phyloP scores from a whole-genome alignment of 2,329 filamentous ascomycete genomes.

The Ophiosphaerella narmari region DNA sequence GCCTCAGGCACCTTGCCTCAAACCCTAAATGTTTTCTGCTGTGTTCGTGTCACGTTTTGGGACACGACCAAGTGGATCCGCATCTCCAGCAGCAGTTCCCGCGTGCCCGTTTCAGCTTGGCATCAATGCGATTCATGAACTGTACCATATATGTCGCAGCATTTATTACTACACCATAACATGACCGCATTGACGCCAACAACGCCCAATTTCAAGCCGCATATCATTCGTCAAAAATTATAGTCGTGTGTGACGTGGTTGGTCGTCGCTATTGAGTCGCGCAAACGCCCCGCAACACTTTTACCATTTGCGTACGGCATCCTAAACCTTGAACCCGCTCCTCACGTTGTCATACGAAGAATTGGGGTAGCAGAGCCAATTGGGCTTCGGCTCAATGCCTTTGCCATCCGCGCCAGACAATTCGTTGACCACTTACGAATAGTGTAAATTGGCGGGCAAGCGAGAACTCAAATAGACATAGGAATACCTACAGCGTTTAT shows the following conservation, averaged over 20 bases:
- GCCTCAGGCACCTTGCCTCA: slow-evolving; percentile 8
- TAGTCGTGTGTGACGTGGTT: too few species aligned
- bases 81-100: slow-evolving; percentile 5
- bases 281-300: slow-evolving; percentile 3
- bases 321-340: slow-evolving; percentile 47
- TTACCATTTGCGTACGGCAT: not conserved
- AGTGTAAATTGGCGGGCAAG: not conserved
- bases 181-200: slow-evolving; percentile 18
- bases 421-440: slow-evolving; percentile 41
- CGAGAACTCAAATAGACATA: slow-evolving; percentile 5
- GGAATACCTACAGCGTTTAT: slow-evolving; percentile 50
- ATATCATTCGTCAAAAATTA: not conserved
- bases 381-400: slow-evolving; percentile 53
- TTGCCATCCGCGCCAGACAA: slow-evolving; percentile 47
- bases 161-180: slow-evolving; percentile 14
- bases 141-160: slow-evolving; percentile 19
- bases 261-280: not conserved
- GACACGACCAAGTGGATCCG: slow-evolving; percentile 5
- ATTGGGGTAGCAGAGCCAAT: slow-evolving; percentile 54
- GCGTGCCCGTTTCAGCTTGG: slow-evolving; percentile 18
- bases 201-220: slow-evolving; percentile 3
- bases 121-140: slow-evolving; percentile 5
- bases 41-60: slow-evolving; percentile 12
- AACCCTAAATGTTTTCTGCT: slow-evolving; percentile 13
- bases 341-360: slow-evolving; percentile 58